Evolutionary conservation across 805 yeast species (phyloP).

Genomic region (Saccharomycopsis babjevae): DNA sequence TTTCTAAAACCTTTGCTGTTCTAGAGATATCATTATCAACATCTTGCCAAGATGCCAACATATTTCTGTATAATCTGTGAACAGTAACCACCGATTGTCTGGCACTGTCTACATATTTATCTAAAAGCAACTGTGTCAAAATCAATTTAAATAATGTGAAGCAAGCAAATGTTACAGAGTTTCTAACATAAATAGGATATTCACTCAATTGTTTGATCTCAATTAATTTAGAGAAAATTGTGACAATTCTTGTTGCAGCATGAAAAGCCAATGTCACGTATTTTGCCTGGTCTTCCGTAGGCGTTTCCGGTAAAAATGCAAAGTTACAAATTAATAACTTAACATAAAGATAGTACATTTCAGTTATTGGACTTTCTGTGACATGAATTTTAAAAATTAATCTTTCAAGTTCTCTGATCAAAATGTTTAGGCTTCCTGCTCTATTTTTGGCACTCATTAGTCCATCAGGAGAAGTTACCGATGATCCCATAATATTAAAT

Average conservation of each 20-base stretch:
- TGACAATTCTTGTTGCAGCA: conserved; percentile 65
- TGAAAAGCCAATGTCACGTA: conserved; percentile 76
- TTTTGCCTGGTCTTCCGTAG: conserved; percentile 69
- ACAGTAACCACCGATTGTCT: conserved; percentile 90
- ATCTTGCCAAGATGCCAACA: conserved; percentile 83
- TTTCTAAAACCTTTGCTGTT: conserved; percentile 84
- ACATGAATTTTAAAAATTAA: conserved; percentile 56
- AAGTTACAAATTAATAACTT: conserved; percentile 76
- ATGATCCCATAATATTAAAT: conserved; percentile 77
- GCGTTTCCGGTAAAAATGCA: conserved; percentile 90
- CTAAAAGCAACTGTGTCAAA: conserved; percentile 57
- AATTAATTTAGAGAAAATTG: conserved; percentile 61
- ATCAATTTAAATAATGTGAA: conserved; percentile 72
- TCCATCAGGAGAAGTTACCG: conserved; percentile 81
- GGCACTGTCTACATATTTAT: conserved; percentile 72
- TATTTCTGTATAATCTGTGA: conserved; percentile 78
- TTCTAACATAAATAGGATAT: conserved; percentile 77
- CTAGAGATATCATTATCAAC: conserved; percentile 85
- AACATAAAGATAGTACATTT: conserved; percentile 69
- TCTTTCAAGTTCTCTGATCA: conserved; percentile 70
- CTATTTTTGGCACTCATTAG: conserved; percentile 74
- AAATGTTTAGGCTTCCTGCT: conserved; percentile 65
- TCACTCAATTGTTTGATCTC: conserved; percentile 66
- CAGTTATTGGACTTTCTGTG: conserved; percentile 50
- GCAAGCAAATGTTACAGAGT: conserved; percentile 75